phyloP scores from a whole-genome alignment of 1,284 basidiomycete species.

The Cerrena zonata region DNA sequence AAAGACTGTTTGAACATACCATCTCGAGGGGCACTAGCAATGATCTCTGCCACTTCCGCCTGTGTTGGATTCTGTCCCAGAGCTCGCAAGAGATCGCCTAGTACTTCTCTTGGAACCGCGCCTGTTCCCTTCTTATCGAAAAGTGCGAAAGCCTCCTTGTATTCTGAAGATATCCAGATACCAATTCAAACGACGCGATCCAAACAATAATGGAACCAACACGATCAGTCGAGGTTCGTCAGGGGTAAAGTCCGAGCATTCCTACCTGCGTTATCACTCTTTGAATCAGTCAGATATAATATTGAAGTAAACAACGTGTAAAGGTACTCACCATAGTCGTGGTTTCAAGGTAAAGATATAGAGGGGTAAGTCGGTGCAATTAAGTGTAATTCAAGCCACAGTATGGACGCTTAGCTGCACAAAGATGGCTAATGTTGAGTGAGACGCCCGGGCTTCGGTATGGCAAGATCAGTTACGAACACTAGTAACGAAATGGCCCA shows the following conservation, averaged over 20 bases:
- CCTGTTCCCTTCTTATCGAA: conserved; percentile 97
- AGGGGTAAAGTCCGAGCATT: conserved; percentile 2
- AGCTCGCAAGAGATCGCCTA: conserved; percentile 93
- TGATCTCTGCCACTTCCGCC: conserved; percentile 85
- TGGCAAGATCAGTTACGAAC: no score
- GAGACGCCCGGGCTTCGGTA: no score
- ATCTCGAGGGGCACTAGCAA: conserved; percentile 68
- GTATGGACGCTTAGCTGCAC: no score
- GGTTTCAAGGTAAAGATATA: not conserved
- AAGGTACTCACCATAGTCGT: not conserved
- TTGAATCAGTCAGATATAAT: conserved; percentile 6
- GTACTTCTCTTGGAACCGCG: conserved; percentile 77
- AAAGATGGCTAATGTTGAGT: no score
- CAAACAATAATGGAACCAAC: no score
- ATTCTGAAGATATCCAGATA: conserved; percentile 50
- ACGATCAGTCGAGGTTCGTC: conserved; percentile 2
- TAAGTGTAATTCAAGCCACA: no score
- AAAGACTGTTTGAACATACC: conserved; percentile 43
- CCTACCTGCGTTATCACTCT: conserved; percentile 65
- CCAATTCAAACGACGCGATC: not conserved
- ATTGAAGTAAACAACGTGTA: not conserved
- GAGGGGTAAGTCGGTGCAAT: no score
- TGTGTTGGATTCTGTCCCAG: conserved; percentile 98
- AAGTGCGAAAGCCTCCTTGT: conserved; percentile 94
- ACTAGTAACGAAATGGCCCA: no score